Evolutionary conservation across 305 asterid species (phyloP), one percentile per base, ranked within the genome.

Genomic region (Solanum hybrid): DNA sequence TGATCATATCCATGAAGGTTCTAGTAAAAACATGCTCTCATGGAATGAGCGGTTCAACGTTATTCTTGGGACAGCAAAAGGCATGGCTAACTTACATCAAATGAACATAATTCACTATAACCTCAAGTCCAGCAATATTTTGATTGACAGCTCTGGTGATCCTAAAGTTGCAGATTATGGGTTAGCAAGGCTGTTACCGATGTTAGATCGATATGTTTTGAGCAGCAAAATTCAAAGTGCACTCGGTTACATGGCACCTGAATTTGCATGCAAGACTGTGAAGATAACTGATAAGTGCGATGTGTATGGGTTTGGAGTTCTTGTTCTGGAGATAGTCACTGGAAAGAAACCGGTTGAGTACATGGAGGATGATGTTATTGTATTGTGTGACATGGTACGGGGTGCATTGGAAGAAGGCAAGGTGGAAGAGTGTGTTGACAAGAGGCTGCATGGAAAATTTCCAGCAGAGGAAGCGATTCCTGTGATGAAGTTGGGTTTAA

Each of bases 221-320:
- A 93, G 93, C 37, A 93, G 94, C 91, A 92, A 92, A 65, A 91
- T 92, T 80, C 94, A 92, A 78, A 92, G 94, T 80, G 92, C 93
- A 33, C 92, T 93, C 1, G 94, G 94, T 51, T 93, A 93, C 92
- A 93, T 91, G 93, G 94, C 94, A 26, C 94, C 93, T 8, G 94
- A 93, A 79, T 91, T 93, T 5, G 92, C 93, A 4, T 91, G 93
- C 80, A 87, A 91, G 88, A 91, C 93, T 0, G 93, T 89, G 73
- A 93, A 91, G 90, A 91, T 93, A 90, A 93, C 93, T 2, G 93
- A 93, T 88, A 93, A 93, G 77, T 91, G 94, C 5, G 94, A 93
- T 31, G 92, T 93, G 5, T 93, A 91, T 17, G 93, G 93, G n/a
- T 93, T 91, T 51, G 94, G 94, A 34, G 91, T 91, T 17, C 89